Conservation (phyloP, 441 rosid genomes). For the Arabidopsis lyrata region DNA sequence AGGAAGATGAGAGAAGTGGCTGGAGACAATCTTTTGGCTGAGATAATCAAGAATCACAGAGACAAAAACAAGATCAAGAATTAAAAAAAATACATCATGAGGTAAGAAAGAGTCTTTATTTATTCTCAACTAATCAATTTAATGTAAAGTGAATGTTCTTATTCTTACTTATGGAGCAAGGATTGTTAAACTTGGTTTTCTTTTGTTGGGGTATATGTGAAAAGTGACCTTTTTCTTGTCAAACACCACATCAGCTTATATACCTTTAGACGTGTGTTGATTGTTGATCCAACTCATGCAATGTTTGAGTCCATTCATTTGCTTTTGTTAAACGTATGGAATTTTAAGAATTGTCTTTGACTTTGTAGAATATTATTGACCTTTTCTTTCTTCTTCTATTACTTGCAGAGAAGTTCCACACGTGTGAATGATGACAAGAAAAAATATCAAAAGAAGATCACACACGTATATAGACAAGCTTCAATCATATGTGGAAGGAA, state of each 20-base stretch:
- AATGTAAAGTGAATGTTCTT: slow-evolving; percentile 33
- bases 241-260: slow-evolving; percentile 39
- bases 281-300: slow-evolving; percentile 27
- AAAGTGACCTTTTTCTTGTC: slow-evolving; percentile 23
- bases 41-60: slow-evolving; percentile 41
- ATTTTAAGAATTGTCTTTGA: slow-evolving; percentile 16
- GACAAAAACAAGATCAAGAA: slow-evolving; percentile 39
- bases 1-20: slow-evolving; percentile 47
- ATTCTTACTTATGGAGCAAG: slow-evolving; percentile 46
- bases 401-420: slow-evolving; percentile 32
- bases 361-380: slow-evolving; percentile 23
- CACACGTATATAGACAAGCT: slow-evolving; percentile 11
- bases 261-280: slow-evolving; percentile 43
- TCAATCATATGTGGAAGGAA: slow-evolving; percentile 15
- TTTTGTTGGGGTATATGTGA: neutral
- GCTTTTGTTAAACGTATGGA: slow-evolving; percentile 12
- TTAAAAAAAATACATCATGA: neutral
- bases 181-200: neutral
- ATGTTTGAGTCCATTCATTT: slow-evolving; percentile 29
- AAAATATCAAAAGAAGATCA: slow-evolving; percentile 13
- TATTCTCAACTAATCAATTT: slow-evolving; percentile 23
- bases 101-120: slow-evolving; percentile 31
- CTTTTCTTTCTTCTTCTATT: neutral
- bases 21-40: slow-evolving; percentile 48
- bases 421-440: slow-evolving; percentile 13